Base-by-base conservation (phyloP, 2,329 filamentous ascomycete species). In the Chaetoscypha palmicola region DNA sequence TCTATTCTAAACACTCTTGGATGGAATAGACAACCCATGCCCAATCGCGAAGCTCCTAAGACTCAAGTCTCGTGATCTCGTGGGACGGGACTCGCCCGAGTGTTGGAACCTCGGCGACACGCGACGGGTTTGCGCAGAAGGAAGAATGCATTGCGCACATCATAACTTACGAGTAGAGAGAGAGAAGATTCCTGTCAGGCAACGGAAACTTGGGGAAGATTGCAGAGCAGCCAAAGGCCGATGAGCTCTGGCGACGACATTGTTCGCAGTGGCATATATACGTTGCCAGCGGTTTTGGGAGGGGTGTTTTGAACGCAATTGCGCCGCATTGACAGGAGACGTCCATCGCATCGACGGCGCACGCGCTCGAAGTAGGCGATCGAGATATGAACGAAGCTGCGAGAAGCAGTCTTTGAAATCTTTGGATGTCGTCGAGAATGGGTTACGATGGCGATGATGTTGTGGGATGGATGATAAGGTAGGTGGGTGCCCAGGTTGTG, bases 241-340 rank as follows among this genome's bases (percentile, higher is more conserved):
- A 80, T 42, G 76, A 69, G 22, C 78, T 77, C 65, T 85, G 81
- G 45, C 74, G 71, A 37, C 76, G 73, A 62, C 82, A 86, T 58
- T 81, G 73, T 43, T 68, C 64, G 62, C 83, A 86, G 65, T 86
- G 83, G 64, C 82, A 86, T 58, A 85, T 77, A 62, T 81, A 86
- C 39, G 85, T 66, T n/a, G 73, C 74, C 33, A 83, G 64, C 1
- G 82, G 81, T 45, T 73, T 67, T 3, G 69, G 62, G 1, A 73
- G 64, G 1, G 82, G 79, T 22, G 80, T 83, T 49, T 68, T 74
- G 67, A 86, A 86, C 28, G 60, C 57, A 41, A 85, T 71, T 12
- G 72, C 64, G 41, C 78, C 77, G 66, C 83, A 87, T 61, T 84
- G 78, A 59, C 81, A 47, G 19, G 45, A 43, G 26, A 46, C 48